A percentile compares a stretch with the other conserved stretches of the same genome.
Conservation (phyloP, 345 rosid species). For the Ailanthus altissimus region DNA sequence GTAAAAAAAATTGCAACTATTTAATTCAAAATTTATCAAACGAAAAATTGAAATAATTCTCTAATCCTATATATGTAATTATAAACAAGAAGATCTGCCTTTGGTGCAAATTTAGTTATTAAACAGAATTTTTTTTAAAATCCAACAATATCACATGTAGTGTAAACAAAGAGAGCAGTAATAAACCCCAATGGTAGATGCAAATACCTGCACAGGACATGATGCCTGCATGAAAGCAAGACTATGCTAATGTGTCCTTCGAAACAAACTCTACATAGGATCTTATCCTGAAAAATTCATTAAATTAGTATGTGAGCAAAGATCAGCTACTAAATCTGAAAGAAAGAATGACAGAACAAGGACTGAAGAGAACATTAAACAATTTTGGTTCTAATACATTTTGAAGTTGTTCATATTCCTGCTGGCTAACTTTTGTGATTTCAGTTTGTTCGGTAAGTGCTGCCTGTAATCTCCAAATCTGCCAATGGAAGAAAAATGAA, state of each 20-base stretch:
- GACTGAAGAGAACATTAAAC: neutral
- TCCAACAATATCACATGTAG: no score
- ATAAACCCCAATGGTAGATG: neutral
- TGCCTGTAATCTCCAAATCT: conserved; percentile 81
- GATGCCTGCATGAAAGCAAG: conserved; percentile 88
- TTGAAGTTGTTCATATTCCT: conserved; percentile 83
- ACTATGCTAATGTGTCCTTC: conserved; percentile 78
- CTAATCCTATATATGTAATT: no score
- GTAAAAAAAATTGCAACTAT: no score
- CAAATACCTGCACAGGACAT: conserved; percentile 73
- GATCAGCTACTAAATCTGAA: neutral
- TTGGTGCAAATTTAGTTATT: no score
- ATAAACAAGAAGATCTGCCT: no score
- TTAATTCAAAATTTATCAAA: no score
- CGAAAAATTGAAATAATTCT: no score
- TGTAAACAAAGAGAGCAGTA: no score
- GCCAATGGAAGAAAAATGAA: conserved; percentile 15
- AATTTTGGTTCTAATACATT: conserved; percentile 44
- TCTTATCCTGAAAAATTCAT: conserved; percentile 66
- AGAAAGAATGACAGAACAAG: neutral
- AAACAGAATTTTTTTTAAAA: no score
- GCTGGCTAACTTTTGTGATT: conserved; percentile 65
- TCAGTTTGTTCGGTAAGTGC: conserved; percentile 74
- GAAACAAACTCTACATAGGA: conserved; percentile 83
- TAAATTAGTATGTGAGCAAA: neutral